Evolutionary conservation across 208 protist genomes (phyloP).

Genomic region (Borovskyia barvae): DNA sequence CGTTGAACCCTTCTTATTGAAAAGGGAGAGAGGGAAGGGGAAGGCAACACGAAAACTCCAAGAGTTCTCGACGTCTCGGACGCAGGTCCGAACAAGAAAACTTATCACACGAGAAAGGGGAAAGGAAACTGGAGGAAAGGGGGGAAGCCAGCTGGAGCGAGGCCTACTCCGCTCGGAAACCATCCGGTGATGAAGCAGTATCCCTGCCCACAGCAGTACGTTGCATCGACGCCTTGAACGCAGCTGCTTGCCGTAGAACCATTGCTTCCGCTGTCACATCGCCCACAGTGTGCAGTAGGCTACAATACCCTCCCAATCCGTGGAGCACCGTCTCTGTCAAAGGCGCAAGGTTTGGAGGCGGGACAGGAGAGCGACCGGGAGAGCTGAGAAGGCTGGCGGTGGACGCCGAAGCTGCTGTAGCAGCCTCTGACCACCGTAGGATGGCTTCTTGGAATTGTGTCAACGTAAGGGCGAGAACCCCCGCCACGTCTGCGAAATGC

Average conservation of each 20-base stretch:
- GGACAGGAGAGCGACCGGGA: background rate
- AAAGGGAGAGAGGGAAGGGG: too few relatives aligned
- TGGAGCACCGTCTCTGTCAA: constrained; percentile 36
- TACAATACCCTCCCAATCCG: constrained; percentile 52
- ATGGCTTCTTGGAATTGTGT: constrained; percentile 26
- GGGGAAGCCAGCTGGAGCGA: too few relatives aligned
- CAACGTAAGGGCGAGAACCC: constrained; percentile 56
- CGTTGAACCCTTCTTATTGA: too few relatives aligned
- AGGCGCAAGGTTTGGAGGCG: background rate
- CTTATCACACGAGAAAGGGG: too few relatives aligned
- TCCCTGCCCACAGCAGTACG: background rate
- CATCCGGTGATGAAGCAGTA: too few relatives aligned
- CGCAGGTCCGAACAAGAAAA: too few relatives aligned
- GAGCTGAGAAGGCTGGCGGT: background rate
- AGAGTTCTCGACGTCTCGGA: too few relatives aligned
- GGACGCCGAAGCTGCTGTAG: background rate
- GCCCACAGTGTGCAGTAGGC: constrained; percentile 58
- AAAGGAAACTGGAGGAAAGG: too few relatives aligned
- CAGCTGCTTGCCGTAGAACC: constrained; percentile 40
- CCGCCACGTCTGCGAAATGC: constrained; percentile 64
- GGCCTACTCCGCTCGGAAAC: background rate
- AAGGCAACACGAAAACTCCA: too few relatives aligned
- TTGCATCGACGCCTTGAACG: constrained; percentile 34
- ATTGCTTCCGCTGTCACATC: constrained; percentile 36
- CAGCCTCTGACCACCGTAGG: background rate